These are phyloP conservation scores for Penicillium digitatum DNA, from an alignment of 2,329 filamentous ascomycete genomes.

Conservation along the genomic window DNA sequence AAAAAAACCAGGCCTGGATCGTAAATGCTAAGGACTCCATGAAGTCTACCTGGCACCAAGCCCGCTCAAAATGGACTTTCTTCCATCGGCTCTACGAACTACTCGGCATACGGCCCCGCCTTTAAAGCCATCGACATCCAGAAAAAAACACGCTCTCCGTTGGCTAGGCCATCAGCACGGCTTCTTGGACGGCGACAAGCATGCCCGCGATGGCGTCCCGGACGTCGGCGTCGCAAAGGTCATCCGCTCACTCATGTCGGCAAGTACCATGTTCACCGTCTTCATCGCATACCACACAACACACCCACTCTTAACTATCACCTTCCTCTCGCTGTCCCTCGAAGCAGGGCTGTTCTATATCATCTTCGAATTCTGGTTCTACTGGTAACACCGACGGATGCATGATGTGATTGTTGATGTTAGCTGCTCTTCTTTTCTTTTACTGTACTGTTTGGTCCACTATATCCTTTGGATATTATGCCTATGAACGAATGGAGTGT, in stretches of 20 bases:
- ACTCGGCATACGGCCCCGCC: slow-evolving; percentile 19
- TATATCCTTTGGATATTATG: background rate
- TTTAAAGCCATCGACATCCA: slow-evolving; percentile 27
- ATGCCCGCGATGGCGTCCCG: slow-evolving; percentile 26
- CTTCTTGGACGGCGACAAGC: slow-evolving; percentile 28
- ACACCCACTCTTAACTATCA: slow-evolving; percentile 17
- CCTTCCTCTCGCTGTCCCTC: slow-evolving; percentile 21
- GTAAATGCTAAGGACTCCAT: slow-evolving; percentile 28
- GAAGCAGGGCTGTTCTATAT: slow-evolving; percentile 24
- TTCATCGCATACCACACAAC: slow-evolving; percentile 21
- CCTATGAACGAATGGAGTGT: slow-evolving; percentile 3
- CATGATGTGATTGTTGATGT: slow-evolving; percentile 15
- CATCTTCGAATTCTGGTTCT: slow-evolving; percentile 30
- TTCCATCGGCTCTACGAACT: slow-evolving; percentile 28
- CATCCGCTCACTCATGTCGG: slow-evolving; percentile 22
- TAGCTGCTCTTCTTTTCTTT: background rate
- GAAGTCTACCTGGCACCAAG: slow-evolving; percentile 26
- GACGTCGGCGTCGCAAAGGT: slow-evolving; percentile 27
- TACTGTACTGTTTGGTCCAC: background rate
- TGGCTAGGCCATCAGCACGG: slow-evolving; percentile 24
- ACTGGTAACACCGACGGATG: slow-evolving; percentile 29
- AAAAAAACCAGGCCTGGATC: slow-evolving; percentile 10
- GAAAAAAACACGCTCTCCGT: slow-evolving; percentile 24
- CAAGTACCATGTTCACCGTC: slow-evolving; percentile 26
- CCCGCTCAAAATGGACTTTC: slow-evolving; percentile 22